A percentile compares a stretch with the other conserved stretches of the same genome.
Conservation (phyloP, 2,329 filamentous ascomycete species). For the Scopulariopsis brevicaulis region DNA sequence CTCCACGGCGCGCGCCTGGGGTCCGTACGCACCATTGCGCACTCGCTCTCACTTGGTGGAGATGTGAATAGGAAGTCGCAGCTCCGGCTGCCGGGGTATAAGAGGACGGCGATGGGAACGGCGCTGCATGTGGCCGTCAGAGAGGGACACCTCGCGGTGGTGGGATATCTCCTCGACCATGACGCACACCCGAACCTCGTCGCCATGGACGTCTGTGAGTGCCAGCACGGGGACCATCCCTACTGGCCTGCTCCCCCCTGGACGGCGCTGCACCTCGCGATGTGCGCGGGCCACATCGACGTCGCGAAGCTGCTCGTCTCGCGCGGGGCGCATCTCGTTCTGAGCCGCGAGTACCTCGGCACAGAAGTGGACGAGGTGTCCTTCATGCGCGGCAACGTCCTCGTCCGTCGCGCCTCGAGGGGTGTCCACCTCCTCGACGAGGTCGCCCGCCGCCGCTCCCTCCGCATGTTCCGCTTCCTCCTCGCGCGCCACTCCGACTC, state of each 20-base stretch:
- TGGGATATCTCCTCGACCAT: constrained; percentile 1
- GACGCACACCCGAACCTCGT: neutral
- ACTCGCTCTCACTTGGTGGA: constrained; percentile 1
- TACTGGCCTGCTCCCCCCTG: constrained; percentile 2
- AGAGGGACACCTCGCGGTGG: constrained; percentile 1
- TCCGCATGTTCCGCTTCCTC: constrained; percentile 2
- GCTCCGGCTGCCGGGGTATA: neutral
- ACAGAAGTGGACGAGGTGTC: neutral
- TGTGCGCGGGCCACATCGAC: neutral
- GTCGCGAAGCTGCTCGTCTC: constrained; percentile 3
- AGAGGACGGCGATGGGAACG: neutral
- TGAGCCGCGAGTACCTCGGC: neutral
- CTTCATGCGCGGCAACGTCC: neutral
- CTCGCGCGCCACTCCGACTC: neutral
- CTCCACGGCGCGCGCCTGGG: constrained; percentile 1
- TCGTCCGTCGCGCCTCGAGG: neutral
- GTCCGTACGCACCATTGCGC: neutral
- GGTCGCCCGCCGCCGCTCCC: neutral
- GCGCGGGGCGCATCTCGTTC: neutral
- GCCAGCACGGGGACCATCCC: constrained; percentile 2
- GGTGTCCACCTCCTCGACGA: constrained; percentile 2
- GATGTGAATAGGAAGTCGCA: neutral
- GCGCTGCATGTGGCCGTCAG: constrained; percentile 2
- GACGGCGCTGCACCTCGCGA: constrained; percentile 2
- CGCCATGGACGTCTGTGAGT: constrained; percentile 1